Base-by-base conservation (phyloP, 352 stramenopile species). In the Pythium rishiriense region DNA sequence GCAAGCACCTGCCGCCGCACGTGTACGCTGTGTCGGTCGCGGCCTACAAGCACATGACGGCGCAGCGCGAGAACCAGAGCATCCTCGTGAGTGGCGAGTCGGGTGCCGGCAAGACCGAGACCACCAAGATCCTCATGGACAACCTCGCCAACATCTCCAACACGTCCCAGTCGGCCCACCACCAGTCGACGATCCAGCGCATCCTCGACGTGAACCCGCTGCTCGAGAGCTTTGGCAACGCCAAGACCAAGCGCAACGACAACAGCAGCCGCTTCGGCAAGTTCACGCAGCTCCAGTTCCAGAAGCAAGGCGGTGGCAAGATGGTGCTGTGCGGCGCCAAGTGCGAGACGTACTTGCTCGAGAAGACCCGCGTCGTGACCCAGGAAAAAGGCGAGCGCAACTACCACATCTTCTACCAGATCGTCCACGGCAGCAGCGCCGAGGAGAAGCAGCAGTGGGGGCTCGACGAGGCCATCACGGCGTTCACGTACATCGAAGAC, bases 331-430 rank as follows among this genome's bases (percentile, higher is more conserved):
- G 74, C 9, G 92, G 95, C 21, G 87, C 85, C 29, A 93, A 93
- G 64, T 96, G 87, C 62, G 93, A 97, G 54, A 98, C 97, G 8
- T 99, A 98, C 57, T 70, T 99, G 55, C 72, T 99, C 21, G 96
- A 99, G 71, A 98, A 98, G 68, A 98, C 91, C 10, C 90, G 96
- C 45, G 96, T 99, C 62, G 98, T 60, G 70, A 93, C 79, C 31
- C 95, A 98, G 75, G 85, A 82, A 17, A 53, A 89, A 45, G 90
- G 88, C 12, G 97, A 99, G 73, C 80, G 97, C 48, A 99, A 99
- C 79, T 99, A 98, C 84, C 97, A 99, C 76, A 97, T 99, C 54
- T 99, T 99, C 72, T 99, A 99, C 80, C 89, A 99, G 65, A 68
- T 99, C 0, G 69, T 73, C 0, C 74, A 78, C 19, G 69, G 83